A percentile compares a stretch with the other conserved stretches of the same genome.
Evolutionary conservation across 495 filamentous ascomycete genomes (phyloP).

Genomic region (Penicillium ochrochloron): DNA sequence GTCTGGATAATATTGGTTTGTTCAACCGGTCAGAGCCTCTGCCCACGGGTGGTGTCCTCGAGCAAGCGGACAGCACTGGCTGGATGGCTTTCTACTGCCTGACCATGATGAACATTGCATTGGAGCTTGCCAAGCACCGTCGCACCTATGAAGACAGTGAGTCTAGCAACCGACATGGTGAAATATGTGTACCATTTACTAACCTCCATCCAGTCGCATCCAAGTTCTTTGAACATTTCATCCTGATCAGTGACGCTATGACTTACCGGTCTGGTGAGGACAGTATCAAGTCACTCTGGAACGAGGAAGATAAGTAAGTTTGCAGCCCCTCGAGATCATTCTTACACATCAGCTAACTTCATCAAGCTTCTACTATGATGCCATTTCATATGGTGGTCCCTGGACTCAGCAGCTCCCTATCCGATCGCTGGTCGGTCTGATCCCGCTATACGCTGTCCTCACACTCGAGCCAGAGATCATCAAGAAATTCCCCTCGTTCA

Average conservation of each 20-base stretch:
- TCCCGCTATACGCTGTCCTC: constrained; percentile 88
- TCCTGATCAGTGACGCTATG: constrained; percentile 98
- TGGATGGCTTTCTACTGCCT: constrained; percentile 99
- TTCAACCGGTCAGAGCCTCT: constrained; percentile 98
- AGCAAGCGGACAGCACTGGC: constrained; percentile 95
- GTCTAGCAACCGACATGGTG: constrained; percentile 1
- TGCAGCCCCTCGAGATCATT: background rate
- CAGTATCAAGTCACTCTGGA: constrained; percentile 83
- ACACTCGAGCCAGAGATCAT: constrained; percentile 93
- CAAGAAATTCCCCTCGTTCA: constrained; percentile 91
- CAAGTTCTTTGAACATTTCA: constrained; percentile 98
- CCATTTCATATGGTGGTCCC: constrained; percentile 91
- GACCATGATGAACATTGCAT: constrained; percentile 93
- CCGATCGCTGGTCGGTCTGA: constrained; percentile 87
- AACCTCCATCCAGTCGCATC: constrained; percentile 65
- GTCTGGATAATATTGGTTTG: constrained; percentile 93
- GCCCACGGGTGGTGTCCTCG: constrained; percentile 88
- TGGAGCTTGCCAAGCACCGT: constrained; percentile 92
- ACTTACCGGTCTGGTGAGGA: constrained; percentile 80
- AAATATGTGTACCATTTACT: constrained; percentile 5
- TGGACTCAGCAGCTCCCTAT: constrained; percentile 92
- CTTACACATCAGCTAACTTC: constrained; percentile 15
- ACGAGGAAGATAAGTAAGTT: constrained; percentile 77
- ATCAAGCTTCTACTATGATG: constrained; percentile 89
- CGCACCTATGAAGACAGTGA: constrained; percentile 91